Base-by-base conservation (phyloP, 2,329 filamentous ascomycete genomes). In the Colletotrichum sp. region DNA sequence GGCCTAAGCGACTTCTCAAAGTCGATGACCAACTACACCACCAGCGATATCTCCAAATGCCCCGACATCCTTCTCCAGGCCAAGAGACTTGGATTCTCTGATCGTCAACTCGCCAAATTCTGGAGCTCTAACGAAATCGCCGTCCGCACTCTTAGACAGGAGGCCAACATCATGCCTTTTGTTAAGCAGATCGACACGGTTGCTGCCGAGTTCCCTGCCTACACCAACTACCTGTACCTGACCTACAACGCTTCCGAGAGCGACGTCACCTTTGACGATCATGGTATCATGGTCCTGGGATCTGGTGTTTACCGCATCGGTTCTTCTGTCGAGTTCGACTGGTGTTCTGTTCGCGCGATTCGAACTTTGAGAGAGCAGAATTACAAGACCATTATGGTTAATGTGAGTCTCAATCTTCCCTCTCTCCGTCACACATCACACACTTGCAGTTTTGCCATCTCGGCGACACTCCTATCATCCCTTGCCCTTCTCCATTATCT, bases 101-200 rank as follows among this genome's bases (percentile, higher is more conserved):
- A 99, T 87, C 92, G 95, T 76, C 97, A 99, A 85, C 90, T 99
- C 62, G 96, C 97, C 74, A 95, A 95, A 82, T 99, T 98, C 90
- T 95, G 95, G 93, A 94, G 93, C 83, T 98, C 96, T 28, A 99
- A 97, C 86, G 97, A 99, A 85, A 92, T 98, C 79, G 95, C 96
- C 72, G 93, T 99, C 30, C 93, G 97, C 78, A 93, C 94, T 69
- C 87, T 96, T 83, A 92, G 97, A 83, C 90, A 96, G n/a, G 96
- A 99, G 80, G 92, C 93, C 52, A 95, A 95, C 59, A 95, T 99
- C 81, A 92, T 92, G 78, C 97, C 97, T 0, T 94, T 95, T 77
- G 96, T 98, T 71, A 99, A 99, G 90, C 96, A 99, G 87, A 99
- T 99, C 76, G 97, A 99, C 87, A 99, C 97, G 0, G 97, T 99